Conservation (phyloP, 1,139 yeast genomes). For the Torulaspora pretoriensis region DNA sequence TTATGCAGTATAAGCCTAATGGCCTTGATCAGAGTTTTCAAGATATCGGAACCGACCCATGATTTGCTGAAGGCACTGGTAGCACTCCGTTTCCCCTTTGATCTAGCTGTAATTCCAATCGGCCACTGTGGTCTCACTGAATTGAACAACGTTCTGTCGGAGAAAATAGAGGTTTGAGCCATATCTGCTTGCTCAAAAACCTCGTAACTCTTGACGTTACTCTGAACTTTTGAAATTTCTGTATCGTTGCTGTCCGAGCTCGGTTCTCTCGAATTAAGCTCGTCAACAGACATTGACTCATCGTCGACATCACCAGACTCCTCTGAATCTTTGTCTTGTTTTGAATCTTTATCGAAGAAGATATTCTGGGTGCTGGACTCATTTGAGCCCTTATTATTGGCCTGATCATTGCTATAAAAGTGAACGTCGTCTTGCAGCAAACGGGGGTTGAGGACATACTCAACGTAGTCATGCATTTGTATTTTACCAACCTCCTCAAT, state of each 20-base stretch:
- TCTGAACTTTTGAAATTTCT: conserved; percentile 13
- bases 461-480: conserved; percentile 10
- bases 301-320: conserved; percentile 24
- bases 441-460: conserved; percentile 10
- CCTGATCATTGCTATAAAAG: not conserved
- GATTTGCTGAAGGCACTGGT: conserved; percentile 47
- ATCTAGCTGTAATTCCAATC: conserved; percentile 57
- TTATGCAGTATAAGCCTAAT: conserved; percentile 41
- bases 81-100: conserved; percentile 55
- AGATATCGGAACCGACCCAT: conserved; percentile 61
- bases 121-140: conserved; percentile 43
- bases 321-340: conserved; percentile 7
- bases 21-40: conserved; percentile 44
- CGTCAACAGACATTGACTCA: not conserved
- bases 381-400: conserved; percentile 1
- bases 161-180: conserved; percentile 8
- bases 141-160: conserved; percentile 19
- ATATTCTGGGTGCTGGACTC: conserved; percentile 8
- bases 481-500: conserved; percentile 7
- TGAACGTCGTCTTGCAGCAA: conserved; percentile 4
- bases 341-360: conserved; percentile 1
- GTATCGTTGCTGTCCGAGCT: conserved; percentile 4
- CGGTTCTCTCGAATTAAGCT: not conserved
- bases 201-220: conserved; percentile 19
- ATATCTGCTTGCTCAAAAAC: conserved; percentile 28